Percentiles rank a stretch among this genome's conserved stretches.
These are phyloP conservation scores for Tuber brumale DNA, from an alignment of 495 filamentous ascomycete species.

Conservation along the genomic window DNA sequence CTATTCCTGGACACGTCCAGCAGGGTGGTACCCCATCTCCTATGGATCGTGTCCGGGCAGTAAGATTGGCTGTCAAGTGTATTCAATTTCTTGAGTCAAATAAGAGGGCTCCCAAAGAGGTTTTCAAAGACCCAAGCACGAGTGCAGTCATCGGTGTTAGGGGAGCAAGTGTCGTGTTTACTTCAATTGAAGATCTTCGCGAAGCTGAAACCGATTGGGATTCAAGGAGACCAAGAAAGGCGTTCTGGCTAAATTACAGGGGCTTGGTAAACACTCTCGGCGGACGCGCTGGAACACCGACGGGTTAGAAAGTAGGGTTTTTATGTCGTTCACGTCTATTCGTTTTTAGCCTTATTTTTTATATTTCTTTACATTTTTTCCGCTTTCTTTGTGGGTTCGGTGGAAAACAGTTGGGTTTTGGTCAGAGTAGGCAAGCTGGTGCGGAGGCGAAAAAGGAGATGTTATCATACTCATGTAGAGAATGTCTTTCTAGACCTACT, in stretches of 20 bases:
- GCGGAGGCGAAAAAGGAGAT: not conserved
- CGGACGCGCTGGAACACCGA: conserved; percentile 46
- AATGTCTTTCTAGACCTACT: not conserved
- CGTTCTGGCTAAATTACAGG: conserved; percentile 80
- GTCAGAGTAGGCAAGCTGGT: not conserved
- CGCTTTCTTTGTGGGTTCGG: conserved; percentile 5
- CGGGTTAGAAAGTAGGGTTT: not conserved
- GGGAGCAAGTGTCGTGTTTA: conserved; percentile 81
- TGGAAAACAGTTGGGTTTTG: not conserved
- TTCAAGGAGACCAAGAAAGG: conserved; percentile 72
- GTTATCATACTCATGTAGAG: not conserved
- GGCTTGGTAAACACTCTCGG: conserved; percentile 76
- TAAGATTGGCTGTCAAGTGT: conserved; percentile 84
- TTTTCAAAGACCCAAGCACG: conserved; percentile 48
- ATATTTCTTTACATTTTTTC: not conserved
- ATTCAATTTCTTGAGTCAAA: conserved; percentile 84
- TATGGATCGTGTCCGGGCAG: conserved; percentile 91
- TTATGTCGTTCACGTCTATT: not conserved
- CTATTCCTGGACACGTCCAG: conserved; percentile 93
- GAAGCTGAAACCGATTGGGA: conserved; percentile 89
- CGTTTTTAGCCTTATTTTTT: conserved; percentile 2
- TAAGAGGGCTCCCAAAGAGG: conserved; percentile 57
- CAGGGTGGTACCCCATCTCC: conserved; percentile 89
- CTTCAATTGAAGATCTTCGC: conserved; percentile 61
- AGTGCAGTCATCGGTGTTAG: conserved; percentile 83